phyloP scores from a whole-genome alignment of 208 protist genomes.

The Trypanosoma mega region DNA sequence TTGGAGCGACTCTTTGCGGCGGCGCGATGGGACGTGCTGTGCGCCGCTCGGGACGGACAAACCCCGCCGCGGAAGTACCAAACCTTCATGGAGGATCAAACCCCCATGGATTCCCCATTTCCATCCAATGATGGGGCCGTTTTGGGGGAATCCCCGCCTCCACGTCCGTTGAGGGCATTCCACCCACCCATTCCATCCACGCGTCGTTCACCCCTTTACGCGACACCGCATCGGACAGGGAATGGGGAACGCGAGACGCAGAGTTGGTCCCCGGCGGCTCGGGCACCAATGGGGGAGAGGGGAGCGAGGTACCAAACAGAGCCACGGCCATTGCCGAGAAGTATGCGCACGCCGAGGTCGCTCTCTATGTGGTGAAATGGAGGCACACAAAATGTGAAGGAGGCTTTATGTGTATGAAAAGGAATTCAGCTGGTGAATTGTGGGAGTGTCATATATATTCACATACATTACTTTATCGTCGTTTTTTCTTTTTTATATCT shows the following conservation, averaged over 20 bases:
- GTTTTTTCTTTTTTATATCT: conserved; percentile 2
- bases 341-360: neutral
- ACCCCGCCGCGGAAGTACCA: neutral
- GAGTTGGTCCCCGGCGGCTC: neutral
- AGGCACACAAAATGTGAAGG: neutral
- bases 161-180: too few species aligned
- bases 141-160: neutral
- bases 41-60: neutral
- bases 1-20: conserved; percentile 14
- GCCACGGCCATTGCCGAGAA: neutral
- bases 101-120: too few species aligned
- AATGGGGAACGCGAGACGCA: too few species aligned
- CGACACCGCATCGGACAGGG: too few species aligned
- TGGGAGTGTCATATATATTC: conserved; percentile 6
- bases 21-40: conserved; percentile 2
- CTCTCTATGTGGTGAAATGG: neutral
- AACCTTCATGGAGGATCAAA: too few species aligned
- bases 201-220: too few species aligned
- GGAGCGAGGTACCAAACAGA: too few species aligned
- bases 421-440: too few species aligned
- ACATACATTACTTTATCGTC: neutral
- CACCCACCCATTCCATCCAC: too few species aligned
- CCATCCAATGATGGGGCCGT: neutral
- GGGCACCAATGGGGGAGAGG: neutral
- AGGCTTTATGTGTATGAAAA: neutral